A percentile compares a stretch with the other conserved stretches of the same genome.
phyloP scores from a whole-genome alignment of 768 basidiomycete species.

The Crassisporium funariophilum region DNA sequence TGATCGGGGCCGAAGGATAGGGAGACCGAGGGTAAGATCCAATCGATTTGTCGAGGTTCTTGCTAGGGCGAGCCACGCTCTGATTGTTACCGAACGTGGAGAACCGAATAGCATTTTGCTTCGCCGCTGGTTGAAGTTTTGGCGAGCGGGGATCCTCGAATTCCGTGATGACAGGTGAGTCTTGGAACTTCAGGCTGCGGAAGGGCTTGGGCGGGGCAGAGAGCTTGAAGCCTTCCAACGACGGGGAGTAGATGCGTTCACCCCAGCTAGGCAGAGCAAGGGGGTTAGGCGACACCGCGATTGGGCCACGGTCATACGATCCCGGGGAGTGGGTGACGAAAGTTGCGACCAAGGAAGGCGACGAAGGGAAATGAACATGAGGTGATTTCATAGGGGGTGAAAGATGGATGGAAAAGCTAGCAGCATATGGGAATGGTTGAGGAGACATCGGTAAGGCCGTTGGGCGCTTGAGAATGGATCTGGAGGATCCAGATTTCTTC shows the following conservation, averaged over 20 bases:
- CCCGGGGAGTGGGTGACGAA: conserved; percentile 58
- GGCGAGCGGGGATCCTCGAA: conserved; percentile 45
- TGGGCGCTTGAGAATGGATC: conserved; percentile 44
- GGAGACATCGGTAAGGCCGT: conserved; percentile 40
- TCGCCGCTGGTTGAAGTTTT: conserved; percentile 24
- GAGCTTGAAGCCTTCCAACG: conserved; percentile 36
- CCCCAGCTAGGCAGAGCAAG: conserved; percentile 58
- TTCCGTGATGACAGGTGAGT: conserved; percentile 31
- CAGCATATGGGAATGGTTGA: conserved; percentile 27
- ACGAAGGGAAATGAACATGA: conserved; percentile 70
- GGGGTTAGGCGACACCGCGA: conserved; percentile 58
- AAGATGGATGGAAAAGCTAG: conserved; percentile 34
- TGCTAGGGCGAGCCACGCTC: conserved; percentile 16
- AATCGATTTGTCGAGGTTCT: conserved; percentile 30
- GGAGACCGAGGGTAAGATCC: conserved; percentile 43
- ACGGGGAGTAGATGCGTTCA: conserved; percentile 45
- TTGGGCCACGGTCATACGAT: conserved; percentile 67
- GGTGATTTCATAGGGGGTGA: conserved; percentile 38
- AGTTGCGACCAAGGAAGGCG: conserved; percentile 55
- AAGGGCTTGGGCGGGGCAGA: conserved; percentile 33
- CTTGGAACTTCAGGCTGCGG: conserved; percentile 20
- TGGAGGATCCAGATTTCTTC: conserved; percentile 24
- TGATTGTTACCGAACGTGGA: conserved; percentile 22
- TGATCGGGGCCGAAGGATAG: conserved; percentile 38
- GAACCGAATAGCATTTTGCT: conserved; percentile 25